Conservation (phyloP, 140 eudicot genomes). For the Bidens hawaiensis region DNA sequence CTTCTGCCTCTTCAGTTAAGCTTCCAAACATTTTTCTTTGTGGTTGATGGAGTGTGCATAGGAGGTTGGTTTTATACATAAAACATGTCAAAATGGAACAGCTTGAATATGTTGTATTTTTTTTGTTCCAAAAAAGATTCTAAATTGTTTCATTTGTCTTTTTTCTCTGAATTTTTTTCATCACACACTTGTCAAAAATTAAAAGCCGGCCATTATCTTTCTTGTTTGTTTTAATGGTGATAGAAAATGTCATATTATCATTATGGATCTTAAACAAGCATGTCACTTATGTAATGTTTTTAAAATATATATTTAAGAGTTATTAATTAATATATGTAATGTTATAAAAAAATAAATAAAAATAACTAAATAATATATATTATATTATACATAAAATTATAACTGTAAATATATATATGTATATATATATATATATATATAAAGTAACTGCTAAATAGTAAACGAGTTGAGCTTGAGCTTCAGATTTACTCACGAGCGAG, state of each 20-base stretch:
- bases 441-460: too few species aligned
- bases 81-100: neutral
- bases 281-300: too few species aligned
- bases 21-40: conserved; percentile 26
- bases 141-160: neutral
- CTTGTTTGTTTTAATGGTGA: neutral
- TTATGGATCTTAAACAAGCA: neutral
- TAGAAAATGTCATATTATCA: neutral
- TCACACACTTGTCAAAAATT: neutral
- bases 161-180: neutral
- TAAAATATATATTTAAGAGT: too few species aligned
- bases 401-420: too few species aligned
- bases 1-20: conserved; percentile 27
- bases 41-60: neutral
- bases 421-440: too few species aligned
- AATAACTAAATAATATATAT: too few species aligned
- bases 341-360: too few species aligned
- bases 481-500: too few species aligned
- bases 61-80: conserved; percentile 1
- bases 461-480: too few species aligned
- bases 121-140: conserved; percentile 4
- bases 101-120: neutral
- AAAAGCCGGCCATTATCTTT: neutral
- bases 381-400: too few species aligned
- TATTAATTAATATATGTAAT: too few species aligned